Conservation (phyloP, 371 early-diverging fungal genomes). For the Umbelopsis sp. region DNA sequence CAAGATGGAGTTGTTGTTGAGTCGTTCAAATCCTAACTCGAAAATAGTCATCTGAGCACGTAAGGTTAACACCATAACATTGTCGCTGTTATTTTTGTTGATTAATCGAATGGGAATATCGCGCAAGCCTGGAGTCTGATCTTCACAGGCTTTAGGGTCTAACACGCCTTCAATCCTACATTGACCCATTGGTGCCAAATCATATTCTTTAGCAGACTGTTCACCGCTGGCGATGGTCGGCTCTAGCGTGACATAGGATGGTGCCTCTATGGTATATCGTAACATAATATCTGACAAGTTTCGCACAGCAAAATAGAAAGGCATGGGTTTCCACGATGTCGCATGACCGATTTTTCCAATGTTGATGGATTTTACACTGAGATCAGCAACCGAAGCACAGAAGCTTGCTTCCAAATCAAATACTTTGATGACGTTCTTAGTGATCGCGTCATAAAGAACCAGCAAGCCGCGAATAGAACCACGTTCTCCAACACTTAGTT, state of each 20-base stretch:
- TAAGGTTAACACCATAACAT: conserved; percentile 58
- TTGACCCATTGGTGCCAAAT: conserved; percentile 24
- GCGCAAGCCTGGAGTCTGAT: conserved; percentile 56
- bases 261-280: conserved; percentile 60
- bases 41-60: conserved; percentile 69
- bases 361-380: conserved; percentile 60
- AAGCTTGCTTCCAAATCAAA: conserved; percentile 63
- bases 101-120: conserved; percentile 53
- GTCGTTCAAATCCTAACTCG: conserved; percentile 79
- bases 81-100: conserved; percentile 73
- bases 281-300: conserved; percentile 72
- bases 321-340: conserved; percentile 71
- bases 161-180: conserved; percentile 52
- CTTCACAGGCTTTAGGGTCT: conserved; percentile 60
- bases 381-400: conserved; percentile 64
- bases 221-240: conserved; percentile 43
- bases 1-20: conserved; percentile 67
- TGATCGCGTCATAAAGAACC: conserved; percentile 59
- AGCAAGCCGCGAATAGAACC: conserved; percentile 61
- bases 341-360: conserved; percentile 80
- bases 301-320: conserved; percentile 60
- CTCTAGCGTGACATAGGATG: conserved; percentile 49
- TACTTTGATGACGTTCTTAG: conserved; percentile 57
- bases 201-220: conserved; percentile 31
- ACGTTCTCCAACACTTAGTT: conserved; percentile 52